Evolutionary conservation across 2,329 filamentous ascomycete genomes (phyloP).

Genomic region (Celoporthe dispersa): DNA sequence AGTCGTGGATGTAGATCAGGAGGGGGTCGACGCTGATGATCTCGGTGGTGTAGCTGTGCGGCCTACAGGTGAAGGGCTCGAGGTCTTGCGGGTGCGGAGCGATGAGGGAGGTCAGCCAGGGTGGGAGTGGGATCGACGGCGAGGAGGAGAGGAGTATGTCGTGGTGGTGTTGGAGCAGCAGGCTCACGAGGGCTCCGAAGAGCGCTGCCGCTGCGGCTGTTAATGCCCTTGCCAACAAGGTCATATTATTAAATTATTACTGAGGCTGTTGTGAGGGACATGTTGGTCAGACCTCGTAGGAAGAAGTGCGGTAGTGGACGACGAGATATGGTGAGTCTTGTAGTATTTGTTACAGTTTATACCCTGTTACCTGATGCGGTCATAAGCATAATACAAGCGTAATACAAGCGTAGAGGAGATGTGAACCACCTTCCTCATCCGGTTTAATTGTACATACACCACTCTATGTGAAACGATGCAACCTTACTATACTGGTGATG

Average conservation of each 20-base stretch:
- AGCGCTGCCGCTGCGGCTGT: not conserved
- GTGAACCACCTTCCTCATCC: not conserved
- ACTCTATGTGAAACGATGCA: not conserved
- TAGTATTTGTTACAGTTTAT: not conserved
- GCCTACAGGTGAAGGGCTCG: constrained; percentile 36
- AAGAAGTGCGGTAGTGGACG: not conserved
- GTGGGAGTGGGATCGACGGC: not conserved
- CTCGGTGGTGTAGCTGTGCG: constrained; percentile 44
- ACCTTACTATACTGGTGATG: not conserved
- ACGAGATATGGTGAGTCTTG: not conserved
- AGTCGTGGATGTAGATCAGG: constrained; percentile 48
- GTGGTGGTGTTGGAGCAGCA: not conserved
- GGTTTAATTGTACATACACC: not conserved
- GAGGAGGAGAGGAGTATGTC: not conserved
- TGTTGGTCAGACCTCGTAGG: not conserved
- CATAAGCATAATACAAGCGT: not conserved
- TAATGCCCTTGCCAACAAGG: not conserved
- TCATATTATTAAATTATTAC: not conserved
- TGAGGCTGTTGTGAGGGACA: not conserved
- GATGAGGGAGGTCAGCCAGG: not conserved
- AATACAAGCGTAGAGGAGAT: not conserved
- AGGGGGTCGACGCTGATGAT: constrained; percentile 48
- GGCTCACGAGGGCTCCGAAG: constrained; percentile 7
- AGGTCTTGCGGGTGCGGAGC: not conserved
- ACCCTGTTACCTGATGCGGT: not conserved